Evolutionary conservation across 2,329 filamentous ascomycete genomes (phyloP).

Genomic region (Thielaviopsis populi): DNA sequence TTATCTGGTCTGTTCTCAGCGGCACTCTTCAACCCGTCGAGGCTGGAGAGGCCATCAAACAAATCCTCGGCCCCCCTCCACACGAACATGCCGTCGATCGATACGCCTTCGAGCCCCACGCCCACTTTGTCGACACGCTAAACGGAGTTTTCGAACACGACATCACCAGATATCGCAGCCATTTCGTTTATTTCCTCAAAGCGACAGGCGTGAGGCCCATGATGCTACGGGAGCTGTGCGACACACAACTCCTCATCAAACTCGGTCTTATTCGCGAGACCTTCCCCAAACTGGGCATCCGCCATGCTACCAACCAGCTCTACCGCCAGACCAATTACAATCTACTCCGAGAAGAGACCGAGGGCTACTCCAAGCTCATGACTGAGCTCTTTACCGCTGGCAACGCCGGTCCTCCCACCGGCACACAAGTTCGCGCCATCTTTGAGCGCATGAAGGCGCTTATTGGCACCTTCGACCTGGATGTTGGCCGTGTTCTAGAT

Average conservation of each 20-base stretch:
- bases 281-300: conserved; percentile 68
- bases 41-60: conserved; percentile 56
- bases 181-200: conserved; percentile 52
- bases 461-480: conserved; percentile 91
- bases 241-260: conserved; percentile 57
- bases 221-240: conserved; percentile 69
- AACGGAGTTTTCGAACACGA: conserved; percentile 65
- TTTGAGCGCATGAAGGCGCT: conserved; percentile 88
- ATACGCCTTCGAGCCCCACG: conserved; percentile 44
- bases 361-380: conserved; percentile 91
- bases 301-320: conserved; percentile 80
- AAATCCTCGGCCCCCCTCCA: conserved; percentile 49
- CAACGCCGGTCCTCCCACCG: conserved; percentile 55
- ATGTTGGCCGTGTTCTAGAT: conserved; percentile 86
- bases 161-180: conserved; percentile 32
- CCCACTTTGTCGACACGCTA: conserved; percentile 68
- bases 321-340: conserved; percentile 98
- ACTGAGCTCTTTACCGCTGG: conserved; percentile 90
- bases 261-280: conserved; percentile 72
- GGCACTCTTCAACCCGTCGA: conserved; percentile 50
- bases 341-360: conserved; percentile 81
- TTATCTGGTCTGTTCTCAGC: conserved; percentile 61
- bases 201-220: conserved; percentile 56
- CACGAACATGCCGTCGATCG: conserved; percentile 33
- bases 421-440: conserved; percentile 64